Percentiles rank a stretch among this genome's conserved stretches.
Evolutionary conservation across 495 filamentous ascomycete genomes (phyloP).

Genomic region (Stereocaulon alpinum): DNA sequence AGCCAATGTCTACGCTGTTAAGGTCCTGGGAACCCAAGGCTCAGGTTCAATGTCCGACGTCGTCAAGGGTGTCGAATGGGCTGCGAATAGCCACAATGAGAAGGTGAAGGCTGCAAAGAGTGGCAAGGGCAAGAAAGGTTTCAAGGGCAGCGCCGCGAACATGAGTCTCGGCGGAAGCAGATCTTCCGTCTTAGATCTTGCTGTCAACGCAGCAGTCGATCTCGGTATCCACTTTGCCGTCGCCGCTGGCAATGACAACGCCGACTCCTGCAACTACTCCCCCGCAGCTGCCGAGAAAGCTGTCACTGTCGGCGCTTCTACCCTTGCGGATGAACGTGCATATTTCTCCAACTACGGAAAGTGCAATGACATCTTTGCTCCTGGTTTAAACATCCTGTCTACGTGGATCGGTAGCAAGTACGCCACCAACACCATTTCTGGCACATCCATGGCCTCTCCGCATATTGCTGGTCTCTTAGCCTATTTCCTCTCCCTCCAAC

Average conservation of each 20-base stretch:
- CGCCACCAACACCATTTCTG: constrained; percentile 95
- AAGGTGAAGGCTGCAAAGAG: constrained; percentile 65
- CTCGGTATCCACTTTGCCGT: constrained; percentile 95
- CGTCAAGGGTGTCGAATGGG: constrained; percentile 95
- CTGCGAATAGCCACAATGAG: constrained; percentile 66
- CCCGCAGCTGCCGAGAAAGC: constrained; percentile 87
- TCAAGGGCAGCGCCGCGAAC: constrained; percentile 98
- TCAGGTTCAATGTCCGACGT: constrained; percentile 98
- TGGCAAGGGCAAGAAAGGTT: constrained; percentile 74
- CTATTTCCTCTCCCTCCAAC: constrained; percentile 96
- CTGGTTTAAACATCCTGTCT: constrained; percentile 90
- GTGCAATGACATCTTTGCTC: constrained; percentile 99
- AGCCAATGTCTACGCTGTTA: constrained; percentile 91
- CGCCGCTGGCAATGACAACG: constrained; percentile 96
- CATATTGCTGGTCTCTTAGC: constrained; percentile 93
- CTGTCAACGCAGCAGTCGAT: constrained; percentile 86
- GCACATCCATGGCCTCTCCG: constrained; percentile 98
- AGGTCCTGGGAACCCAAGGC: constrained; percentile 94
- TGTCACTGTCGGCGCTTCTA: constrained; percentile 93
- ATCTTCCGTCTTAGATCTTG: constrained; percentile 76
- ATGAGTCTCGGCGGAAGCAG: constrained; percentile 98
- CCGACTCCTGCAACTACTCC: constrained; percentile 99
- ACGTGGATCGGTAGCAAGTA: constrained; percentile 96
- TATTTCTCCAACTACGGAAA: constrained; percentile 99
- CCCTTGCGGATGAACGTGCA: constrained; percentile 85